A percentile compares a stretch with the other conserved stretches of the same genome.
phyloP scores from a whole-genome alignment of 768 basidiomycete species.

The Naganishia onofrii region DNA sequence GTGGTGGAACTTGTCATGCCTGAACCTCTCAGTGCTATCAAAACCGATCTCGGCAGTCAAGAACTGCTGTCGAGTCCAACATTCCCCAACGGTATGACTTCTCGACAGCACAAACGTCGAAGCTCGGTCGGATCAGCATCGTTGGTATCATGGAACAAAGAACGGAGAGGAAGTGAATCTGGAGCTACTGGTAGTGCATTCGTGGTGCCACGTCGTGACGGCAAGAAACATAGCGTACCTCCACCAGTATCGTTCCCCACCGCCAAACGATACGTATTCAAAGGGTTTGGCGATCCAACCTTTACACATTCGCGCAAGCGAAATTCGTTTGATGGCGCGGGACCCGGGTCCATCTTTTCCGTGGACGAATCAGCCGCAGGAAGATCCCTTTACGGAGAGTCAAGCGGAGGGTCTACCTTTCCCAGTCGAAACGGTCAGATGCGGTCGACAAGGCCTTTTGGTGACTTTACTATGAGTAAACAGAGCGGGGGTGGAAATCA shows the following conservation, averaged over 20 bases:
- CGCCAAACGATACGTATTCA: slow-evolving; percentile 50
- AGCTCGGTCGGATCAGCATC: slow-evolving; percentile 25
- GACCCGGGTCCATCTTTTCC: slow-evolving; percentile 47
- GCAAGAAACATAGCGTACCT: slow-evolving; percentile 25
- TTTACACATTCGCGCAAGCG: slow-evolving; percentile 26
- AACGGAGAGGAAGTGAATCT: slow-evolving; percentile 26
- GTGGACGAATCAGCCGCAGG: slow-evolving; percentile 36
- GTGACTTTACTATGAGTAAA: background rate
- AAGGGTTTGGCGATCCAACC: slow-evolving; percentile 36
- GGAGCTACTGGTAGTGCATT: background rate
- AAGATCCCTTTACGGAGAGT: slow-evolving; percentile 10
- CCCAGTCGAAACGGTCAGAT: background rate
- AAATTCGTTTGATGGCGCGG: slow-evolving; percentile 42
- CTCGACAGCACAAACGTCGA: background rate
- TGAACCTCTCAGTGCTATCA: slow-evolving; percentile 40
- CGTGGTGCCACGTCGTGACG: background rate
- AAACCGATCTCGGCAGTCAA: slow-evolving; percentile 10
- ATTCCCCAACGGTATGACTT: background rate
- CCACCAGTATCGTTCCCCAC: slow-evolving; percentile 47
- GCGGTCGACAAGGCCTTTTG: background rate
- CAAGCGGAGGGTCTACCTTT: slow-evolving; percentile 1
- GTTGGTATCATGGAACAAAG: slow-evolving; percentile 29
- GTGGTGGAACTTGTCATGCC: slow-evolving; percentile 52
- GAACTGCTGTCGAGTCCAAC: slow-evolving; percentile 18
- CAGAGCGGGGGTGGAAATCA: slow-evolving; percentile 8